Base-by-base conservation (phyloP, 2,329 filamentous ascomycete genomes). In the Colletotrichum sojae region DNA sequence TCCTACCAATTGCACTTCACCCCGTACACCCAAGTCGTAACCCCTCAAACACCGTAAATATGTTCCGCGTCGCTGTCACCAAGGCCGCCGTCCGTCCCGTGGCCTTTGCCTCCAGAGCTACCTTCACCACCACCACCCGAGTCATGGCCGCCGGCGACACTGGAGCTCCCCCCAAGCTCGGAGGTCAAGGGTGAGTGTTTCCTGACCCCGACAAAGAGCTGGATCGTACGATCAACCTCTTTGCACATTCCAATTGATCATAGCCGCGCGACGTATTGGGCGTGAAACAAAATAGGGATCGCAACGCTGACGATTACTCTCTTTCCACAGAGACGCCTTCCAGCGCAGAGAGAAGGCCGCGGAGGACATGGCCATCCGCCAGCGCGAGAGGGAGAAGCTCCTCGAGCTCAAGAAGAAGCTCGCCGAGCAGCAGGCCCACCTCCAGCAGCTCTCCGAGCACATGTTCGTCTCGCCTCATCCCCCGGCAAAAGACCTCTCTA, bases 311-410 rank as follows among this genome's bases (percentile, higher is more conserved):
- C 27, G 9, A 31, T 31, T 31, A 51, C 51, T 54, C 71, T 20
- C 10, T 59, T 18, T 40, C 54, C 55, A 75, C 73, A 97, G 95
- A 75, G 95, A 99, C 79, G 90, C 94, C 66, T 99, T 98, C 89
- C 94, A 91, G 84, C 92, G 92, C 84, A 94, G 96, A 76, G 96
- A 99, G 84, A 89, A 91, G 79, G 95, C 95, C 74, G 88, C 85
- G 79, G 96, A 98, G 85, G 91, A 94, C 81, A 89, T 89, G 75
- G 93, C 92, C 83, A 94, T 99, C 83, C 90, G 90, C 77, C 86
- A 92, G 85, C 93, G 94, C 79, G 96, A 98, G 89, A 90, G 90
- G 84, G 91, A 95, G 85, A 98, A 97, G 94, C 91, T 98, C 72
- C 75, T 88, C 60, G 89, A 89, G 79, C 90, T 97, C 76, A 91